Percentiles rank a stretch among this genome's conserved stretches.
Evolutionary conservation across 106 monocot species (phyloP).

Genomic region (Cymbidium sinense): DNA sequence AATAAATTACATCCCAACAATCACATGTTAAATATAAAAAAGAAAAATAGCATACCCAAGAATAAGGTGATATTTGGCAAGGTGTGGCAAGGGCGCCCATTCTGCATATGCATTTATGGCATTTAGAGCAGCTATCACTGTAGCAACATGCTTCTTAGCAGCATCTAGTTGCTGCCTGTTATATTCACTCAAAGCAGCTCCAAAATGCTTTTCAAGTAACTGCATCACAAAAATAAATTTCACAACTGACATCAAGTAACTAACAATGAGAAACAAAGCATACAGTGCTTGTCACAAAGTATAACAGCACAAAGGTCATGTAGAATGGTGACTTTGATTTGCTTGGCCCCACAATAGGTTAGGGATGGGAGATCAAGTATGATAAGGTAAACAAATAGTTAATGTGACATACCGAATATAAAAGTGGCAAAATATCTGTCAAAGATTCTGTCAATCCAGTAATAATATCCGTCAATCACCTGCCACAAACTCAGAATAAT

Average conservation of each 20-base stretch:
- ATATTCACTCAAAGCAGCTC: constrained; percentile 65
- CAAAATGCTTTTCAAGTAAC: constrained; percentile 92
- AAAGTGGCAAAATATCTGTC: constrained; percentile 78
- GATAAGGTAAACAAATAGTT: neutral
- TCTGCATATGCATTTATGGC: constrained; percentile 95
- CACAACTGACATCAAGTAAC: neutral
- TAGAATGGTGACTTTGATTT: neutral
- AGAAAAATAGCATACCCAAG: constrained; percentile 53
- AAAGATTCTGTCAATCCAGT: constrained; percentile 85
- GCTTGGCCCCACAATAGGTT: neutral
- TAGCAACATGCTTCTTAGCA: constrained; percentile 66
- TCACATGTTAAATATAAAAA: neutral
- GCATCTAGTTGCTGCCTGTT: constrained; percentile 47
- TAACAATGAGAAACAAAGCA: neutral
- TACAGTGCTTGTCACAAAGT: neutral
- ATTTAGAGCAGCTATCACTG: constrained; percentile 79
- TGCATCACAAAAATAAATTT: constrained; percentile 14
- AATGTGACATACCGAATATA: constrained; percentile 60
- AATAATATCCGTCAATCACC: constrained; percentile 82
- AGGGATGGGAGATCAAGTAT: neutral
- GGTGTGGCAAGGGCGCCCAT: constrained; percentile 90
- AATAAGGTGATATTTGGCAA: constrained; percentile 88
- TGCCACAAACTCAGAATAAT: constrained; percentile 14
- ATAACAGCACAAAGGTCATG: neutral
- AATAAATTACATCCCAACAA: neutral